Evolutionary conservation across 106 monocot species (phyloP).

Genomic region (Dioscorea dumetorum): DNA sequence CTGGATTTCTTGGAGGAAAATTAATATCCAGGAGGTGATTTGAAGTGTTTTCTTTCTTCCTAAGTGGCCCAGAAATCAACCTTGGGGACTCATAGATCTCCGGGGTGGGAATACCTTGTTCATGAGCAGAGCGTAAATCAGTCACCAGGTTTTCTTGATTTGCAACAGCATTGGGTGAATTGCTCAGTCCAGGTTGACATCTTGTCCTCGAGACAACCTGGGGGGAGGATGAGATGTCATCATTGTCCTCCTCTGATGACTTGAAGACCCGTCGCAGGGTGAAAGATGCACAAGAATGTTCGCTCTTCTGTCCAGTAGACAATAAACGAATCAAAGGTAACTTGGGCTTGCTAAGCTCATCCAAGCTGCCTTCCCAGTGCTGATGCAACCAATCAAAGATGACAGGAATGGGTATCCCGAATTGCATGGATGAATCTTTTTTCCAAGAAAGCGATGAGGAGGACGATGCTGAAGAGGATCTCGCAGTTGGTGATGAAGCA

Average conservation of each 20-base stretch:
- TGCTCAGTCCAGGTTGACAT: constrained; percentile 29
- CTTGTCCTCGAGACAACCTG: constrained; percentile 25
- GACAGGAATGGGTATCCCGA: constrained; percentile 84
- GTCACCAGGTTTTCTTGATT: constrained; percentile 13
- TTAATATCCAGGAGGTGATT: constrained; percentile 73
- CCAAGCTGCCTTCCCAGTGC: constrained; percentile 93
- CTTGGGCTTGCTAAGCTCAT: constrained; percentile 85
- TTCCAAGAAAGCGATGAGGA: constrained; percentile 48
- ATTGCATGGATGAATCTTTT: constrained; percentile 57
- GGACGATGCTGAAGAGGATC: constrained; percentile 63
- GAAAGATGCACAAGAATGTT: constrained; percentile 56
- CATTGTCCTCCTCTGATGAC: constrained; percentile 31
- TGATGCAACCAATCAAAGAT: constrained; percentile 89
- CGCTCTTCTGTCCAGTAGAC: constrained; percentile 60
- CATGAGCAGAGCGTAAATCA: constrained; percentile 25
- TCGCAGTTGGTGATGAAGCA: constrained; percentile 62
- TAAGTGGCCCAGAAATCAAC: constrained; percentile 28
- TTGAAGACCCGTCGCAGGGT: constrained; percentile 63
- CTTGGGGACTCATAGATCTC: constrained; percentile 60
- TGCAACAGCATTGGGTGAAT: constrained; percentile 25
- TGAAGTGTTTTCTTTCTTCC: constrained; percentile 24
- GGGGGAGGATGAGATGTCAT: constrained; percentile 31
- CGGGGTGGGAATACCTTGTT: constrained; percentile 44
- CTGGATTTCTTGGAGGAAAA: constrained; percentile 63
- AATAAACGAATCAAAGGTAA: constrained; percentile 51